Percentiles rank a stretch among this genome's conserved stretches.
These are phyloP conservation scores for Candida glaebosa DNA, from an alignment of 805 yeast species.

Conservation along the genomic window DNA sequence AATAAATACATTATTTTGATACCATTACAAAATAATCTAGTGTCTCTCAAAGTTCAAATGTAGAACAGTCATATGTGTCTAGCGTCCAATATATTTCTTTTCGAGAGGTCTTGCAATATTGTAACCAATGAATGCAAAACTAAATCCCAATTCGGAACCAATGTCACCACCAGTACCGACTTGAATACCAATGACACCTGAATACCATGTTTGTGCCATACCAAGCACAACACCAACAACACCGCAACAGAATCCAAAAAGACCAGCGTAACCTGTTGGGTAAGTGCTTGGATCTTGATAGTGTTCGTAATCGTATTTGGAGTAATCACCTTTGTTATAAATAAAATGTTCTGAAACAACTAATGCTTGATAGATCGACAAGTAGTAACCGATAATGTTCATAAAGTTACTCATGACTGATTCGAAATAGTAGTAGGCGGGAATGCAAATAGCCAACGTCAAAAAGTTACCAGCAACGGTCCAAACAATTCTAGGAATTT, in stretches of 20 bases:
- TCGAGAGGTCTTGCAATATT: constrained; percentile 61
- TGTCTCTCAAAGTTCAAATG: too few relatives aligned
- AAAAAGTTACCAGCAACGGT: constrained; percentile 70
- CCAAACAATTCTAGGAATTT: constrained; percentile 83
- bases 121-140: constrained; percentile 63
- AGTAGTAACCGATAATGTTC: constrained; percentile 89
- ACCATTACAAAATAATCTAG: not conserved
- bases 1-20: not conserved
- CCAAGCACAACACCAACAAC: constrained; percentile 84
- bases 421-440: constrained; percentile 75
- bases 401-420: constrained; percentile 79
- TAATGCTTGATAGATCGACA: constrained; percentile 79
- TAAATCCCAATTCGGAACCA: constrained; percentile 75
- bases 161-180: constrained; percentile 84
- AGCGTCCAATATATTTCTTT: constrained; percentile 42
- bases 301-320: constrained; percentile 59
- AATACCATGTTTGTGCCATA: constrained; percentile 83
- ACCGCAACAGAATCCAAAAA: constrained; percentile 76
- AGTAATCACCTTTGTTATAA: constrained; percentile 59
- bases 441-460: constrained; percentile 83
- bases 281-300: constrained; percentile 55
- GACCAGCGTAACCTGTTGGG: constrained; percentile 79
- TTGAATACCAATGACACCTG: constrained; percentile 59
- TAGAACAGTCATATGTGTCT: too few relatives aligned
- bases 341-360: constrained; percentile 79